Conservation (phyloP, 148 eudicot genomes). For the Fagopyrum esculentum region DNA sequence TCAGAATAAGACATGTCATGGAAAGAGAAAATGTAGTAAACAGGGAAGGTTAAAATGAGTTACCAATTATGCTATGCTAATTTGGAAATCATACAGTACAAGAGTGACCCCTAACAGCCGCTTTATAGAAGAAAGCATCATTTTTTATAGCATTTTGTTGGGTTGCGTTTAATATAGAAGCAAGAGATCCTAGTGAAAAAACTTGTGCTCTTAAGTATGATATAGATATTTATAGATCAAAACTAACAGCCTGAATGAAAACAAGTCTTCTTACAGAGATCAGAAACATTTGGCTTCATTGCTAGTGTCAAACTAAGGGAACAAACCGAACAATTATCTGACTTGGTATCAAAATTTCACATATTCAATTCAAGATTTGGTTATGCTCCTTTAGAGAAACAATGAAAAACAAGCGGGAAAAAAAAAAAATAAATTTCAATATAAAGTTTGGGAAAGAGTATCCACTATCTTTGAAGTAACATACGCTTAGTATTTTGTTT, state of each 20-base stretch:
- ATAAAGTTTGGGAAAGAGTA: background rate
- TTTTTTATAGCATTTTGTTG: background rate
- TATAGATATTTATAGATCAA: background rate
- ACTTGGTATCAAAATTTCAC: slow-evolving; percentile 69
- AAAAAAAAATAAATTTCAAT: slow-evolving; percentile 1
- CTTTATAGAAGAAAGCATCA: background rate
- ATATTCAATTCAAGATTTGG: slow-evolving; percentile 91
- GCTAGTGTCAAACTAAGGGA: slow-evolving; percentile 86
- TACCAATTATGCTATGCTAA: too few species aligned
- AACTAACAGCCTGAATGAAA: too few species aligned
- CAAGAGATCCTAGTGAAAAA: too few species aligned
- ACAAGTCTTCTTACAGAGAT: slow-evolving; percentile 34
- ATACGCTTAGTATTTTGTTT: slow-evolving; percentile 43
- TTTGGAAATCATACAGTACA: slow-evolving; percentile 12
- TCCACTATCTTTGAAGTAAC: background rate
- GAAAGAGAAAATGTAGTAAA: slow-evolving; percentile 76
- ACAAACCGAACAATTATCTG: slow-evolving; percentile 84
- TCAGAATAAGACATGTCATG: slow-evolving; percentile 89
- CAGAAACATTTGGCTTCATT: slow-evolving; percentile 64
- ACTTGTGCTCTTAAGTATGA: background rate
- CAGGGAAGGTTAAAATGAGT: slow-evolving; percentile 68
- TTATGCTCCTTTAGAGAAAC: slow-evolving; percentile 40
- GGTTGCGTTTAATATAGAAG: background rate
- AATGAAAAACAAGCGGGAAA: slow-evolving; percentile 10
- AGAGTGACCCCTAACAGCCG: background rate